phyloP scores from a whole-genome alignment of 1,284 basidiomycete genomes.

The Trametes versicolor region DNA sequence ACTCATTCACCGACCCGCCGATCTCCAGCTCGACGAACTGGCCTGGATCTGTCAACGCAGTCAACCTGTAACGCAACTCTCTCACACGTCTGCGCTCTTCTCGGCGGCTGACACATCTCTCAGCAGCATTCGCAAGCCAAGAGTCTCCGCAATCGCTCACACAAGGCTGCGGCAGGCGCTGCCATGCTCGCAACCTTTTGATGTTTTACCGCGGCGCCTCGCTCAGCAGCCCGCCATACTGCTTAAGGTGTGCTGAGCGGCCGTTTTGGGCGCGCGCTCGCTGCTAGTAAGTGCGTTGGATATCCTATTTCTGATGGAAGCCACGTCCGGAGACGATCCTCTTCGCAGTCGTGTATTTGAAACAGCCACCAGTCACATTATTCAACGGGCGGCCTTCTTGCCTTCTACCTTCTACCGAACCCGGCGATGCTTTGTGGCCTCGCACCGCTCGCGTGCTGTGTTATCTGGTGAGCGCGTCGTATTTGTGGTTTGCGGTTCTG shows the following conservation, averaged over 20 bases:
- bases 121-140: background rate
- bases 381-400: constrained; percentile 5
- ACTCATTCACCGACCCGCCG: constrained; percentile 7
- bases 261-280: constrained; percentile 1
- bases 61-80: constrained; percentile 3
- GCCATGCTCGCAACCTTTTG: background rate
- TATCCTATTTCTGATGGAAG: constrained; percentile 15
- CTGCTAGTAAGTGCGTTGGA: background rate
- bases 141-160: background rate
- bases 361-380: constrained; percentile 7
- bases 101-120: constrained; percentile 25
- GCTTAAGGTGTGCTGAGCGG: constrained; percentile 7
- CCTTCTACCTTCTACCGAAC: constrained; percentile 3
- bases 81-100: constrained; percentile 1
- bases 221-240: constrained; percentile 12
- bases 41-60: constrained; percentile 14
- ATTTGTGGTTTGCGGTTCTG: background rate
- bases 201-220: constrained; percentile 19
- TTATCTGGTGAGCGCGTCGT: background rate
- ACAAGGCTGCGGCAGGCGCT: background rate
- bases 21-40: background rate
- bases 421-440: constrained; percentile 1
- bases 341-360: constrained; percentile 5
- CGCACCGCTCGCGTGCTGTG: background rate
- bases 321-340: constrained; percentile 5